These are phyloP conservation scores for Vachellia collinsii DNA, from an alignment of 306 rosid genomes.

Conservation along the genomic window DNA sequence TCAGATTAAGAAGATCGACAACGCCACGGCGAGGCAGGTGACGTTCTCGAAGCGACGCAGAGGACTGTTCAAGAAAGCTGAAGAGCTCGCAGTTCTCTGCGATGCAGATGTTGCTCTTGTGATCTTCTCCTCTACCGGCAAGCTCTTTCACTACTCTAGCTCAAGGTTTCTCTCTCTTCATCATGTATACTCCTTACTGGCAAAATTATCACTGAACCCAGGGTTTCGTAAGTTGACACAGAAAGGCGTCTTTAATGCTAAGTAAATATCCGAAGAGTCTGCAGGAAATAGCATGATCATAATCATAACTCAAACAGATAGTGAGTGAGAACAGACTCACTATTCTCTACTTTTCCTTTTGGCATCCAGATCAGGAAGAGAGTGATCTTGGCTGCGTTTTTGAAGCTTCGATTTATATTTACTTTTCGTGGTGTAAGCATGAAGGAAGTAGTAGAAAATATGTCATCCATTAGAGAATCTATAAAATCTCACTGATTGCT, in stretches of 20 bases:
- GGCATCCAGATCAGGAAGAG: not conserved
- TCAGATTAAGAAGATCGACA: slow-evolving; percentile 93
- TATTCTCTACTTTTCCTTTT: not conserved
- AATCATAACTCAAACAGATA: not conserved
- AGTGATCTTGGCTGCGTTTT: not conserved
- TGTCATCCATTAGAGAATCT: not conserved
- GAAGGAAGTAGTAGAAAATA: not conserved
- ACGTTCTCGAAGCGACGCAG: slow-evolving; percentile 89
- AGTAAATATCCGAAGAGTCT: not conserved
- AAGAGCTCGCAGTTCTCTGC: slow-evolving; percentile 87
- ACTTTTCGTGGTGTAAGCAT: not conserved
- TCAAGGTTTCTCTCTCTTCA: slow-evolving; percentile 56
- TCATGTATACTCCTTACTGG: not conserved
- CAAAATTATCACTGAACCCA: not conserved
- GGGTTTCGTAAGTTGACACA: not conserved
- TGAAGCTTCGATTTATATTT: not conserved
- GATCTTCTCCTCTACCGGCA: slow-evolving; percentile 82
- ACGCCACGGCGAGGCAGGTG: slow-evolving; percentile 91
- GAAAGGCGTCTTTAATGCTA: not conserved
- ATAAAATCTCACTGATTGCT: not conserved
- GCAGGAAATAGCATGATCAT: not conserved
- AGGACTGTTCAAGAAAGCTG: slow-evolving; percentile 89
- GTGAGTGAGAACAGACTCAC: not conserved
- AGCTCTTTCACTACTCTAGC: slow-evolving; percentile 80
- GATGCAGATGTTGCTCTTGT: slow-evolving; percentile 92